Base-by-base conservation (phyloP, 164 flowering plant species). In the Magnolia kwangsiensis region DNA sequence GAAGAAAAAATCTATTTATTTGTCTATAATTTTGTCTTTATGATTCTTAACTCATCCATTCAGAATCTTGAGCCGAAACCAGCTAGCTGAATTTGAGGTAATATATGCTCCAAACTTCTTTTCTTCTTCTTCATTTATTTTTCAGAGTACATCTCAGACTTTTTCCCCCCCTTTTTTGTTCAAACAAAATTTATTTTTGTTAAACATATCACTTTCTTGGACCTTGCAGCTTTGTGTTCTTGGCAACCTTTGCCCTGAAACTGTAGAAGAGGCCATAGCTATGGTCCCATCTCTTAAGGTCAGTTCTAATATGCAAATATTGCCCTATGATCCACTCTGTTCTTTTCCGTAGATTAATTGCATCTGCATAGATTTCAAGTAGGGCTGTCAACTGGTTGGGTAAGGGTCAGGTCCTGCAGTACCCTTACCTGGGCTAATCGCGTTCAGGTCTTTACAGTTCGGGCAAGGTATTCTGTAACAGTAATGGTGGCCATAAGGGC, bases 251-350 rank as follows among this genome's bases (percentile, higher is more conserved):
- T 94, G 98, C 84, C 98, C 97, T 27, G 98, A 94, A 84, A 96
- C 98, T 59, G 97, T 89, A 58, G 99, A 96, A 84, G 98, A 96
- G 87, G 99, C 98, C 49, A 89, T 89, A 78, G 96, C 97, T 7
- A 92, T 96, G 97, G 99, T 96, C 31, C 98, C 98, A 51, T 92
- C 99, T 58, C 88, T 96, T 63, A 94, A 89, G 99, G 98, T 92
- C 86, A 19, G 19, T 0, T 76, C 69, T 18, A 8, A n/a, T 67
- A 37, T 10, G 10, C 11, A 14, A 3, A 7, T 49, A 10, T 45
- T 24, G 7, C 19, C 55, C 5, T 51, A 5, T 66, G 5, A 29
- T 21, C 18, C 37, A 23, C 11, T 69, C 27, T 66, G 16, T 23
- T 49, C 10, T 69, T 24, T 8, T 19, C 11, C 11, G 19, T 49